These are phyloP conservation scores for Pythium rhizo-oryzae DNA, from an alignment of 352 stramenopile genomes.

Conservation along the genomic window DNA sequence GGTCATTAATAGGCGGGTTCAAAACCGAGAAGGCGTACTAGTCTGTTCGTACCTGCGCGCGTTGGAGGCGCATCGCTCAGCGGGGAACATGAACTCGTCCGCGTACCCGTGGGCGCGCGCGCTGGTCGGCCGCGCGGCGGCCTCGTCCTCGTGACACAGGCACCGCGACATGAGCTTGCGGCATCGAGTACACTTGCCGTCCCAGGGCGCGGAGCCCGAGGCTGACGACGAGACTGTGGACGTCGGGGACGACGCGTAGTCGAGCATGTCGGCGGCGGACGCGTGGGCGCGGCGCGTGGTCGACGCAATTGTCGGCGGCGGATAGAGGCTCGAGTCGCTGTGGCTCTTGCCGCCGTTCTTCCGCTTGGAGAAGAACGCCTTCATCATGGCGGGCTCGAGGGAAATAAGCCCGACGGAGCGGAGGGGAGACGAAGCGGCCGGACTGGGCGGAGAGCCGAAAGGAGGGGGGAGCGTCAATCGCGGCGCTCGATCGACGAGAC, in stretches of 20 bases:
- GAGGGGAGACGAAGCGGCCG: neutral
- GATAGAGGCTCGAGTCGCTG: conserved; percentile 29
- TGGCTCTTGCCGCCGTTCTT: conserved; percentile 29
- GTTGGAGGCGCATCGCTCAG: neutral
- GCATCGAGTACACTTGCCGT: conserved; percentile 31
- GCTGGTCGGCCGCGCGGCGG: neutral
- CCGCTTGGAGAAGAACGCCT: conserved; percentile 30
- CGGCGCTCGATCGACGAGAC: neutral
- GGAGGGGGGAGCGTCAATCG: neutral
- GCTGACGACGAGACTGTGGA: neutral
- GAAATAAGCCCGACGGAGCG: neutral
- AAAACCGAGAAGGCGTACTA: neutral
- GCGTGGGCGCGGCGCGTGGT: conserved; percentile 8
- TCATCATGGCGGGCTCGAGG: conserved; percentile 14
- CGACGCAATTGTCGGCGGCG: conserved; percentile 8
- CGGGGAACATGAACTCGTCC: conserved; percentile 4
- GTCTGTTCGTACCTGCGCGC: neutral
- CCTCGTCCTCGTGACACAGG: conserved; percentile 27
- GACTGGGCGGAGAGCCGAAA: too few species aligned
- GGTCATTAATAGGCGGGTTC: neutral
- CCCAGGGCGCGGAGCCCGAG: conserved; percentile 14
- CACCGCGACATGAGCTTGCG: conserved; percentile 37
- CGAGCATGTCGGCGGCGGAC: conserved; percentile 5
- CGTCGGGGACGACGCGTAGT: conserved; percentile 11
- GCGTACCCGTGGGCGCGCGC: neutral